Evolutionary conservation across 2,329 filamentous ascomycete species (phyloP), one percentile per base, ranked within the genome.

Genomic region (Mycogone perniciosa): DNA sequence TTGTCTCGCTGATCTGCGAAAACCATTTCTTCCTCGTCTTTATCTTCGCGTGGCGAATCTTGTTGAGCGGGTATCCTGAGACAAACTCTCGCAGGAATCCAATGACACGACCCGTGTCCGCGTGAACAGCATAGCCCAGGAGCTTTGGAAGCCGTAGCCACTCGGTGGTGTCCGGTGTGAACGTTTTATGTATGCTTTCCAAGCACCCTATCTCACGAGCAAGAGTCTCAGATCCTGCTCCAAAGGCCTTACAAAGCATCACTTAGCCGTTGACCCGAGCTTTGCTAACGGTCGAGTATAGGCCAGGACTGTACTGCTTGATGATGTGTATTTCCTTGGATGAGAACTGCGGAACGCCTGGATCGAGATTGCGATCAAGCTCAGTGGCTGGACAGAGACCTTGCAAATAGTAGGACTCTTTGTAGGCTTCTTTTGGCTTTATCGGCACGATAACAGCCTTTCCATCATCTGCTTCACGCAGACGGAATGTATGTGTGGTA

Each of bases 1-100:
- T 50, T 33, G 54, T 56, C 35, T 46, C 29, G 45, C 51, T 48
- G 34, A 57, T 40, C 41, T 53, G 54, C 4, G 31, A 13, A 31
- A 50, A 51, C 56, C 56, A 57, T 8, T 48, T 51, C 11, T 10
- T 40, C 11, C 48, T 44, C 20, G 33, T 44, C 8, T 51, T n/a
- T 3, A 34, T 37, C 3, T 46, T 13, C 39, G 45, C 13, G 35
- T 54, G 31, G 40, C 44, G 34, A 30, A 27, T 45, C 6, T 29
- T 29, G 40, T 31, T 42, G 11, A 29, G 45, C 11, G 9, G 46
- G 51, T 20, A 50, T 26, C 51, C 51, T 20, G 20, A 20, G 20
- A 20, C 20, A 20, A 20, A 50, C 20, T 50, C 30, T 31, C 51
- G 51, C 11, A 54, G 33, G 9, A 50, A 39, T n/a, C 51, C 51